Percentiles rank a stretch among this genome's conserved stretches.
Evolutionary conservation across 2,329 filamentous ascomycete species (phyloP).

Genomic region (Diplodia scrobiculata): DNA sequence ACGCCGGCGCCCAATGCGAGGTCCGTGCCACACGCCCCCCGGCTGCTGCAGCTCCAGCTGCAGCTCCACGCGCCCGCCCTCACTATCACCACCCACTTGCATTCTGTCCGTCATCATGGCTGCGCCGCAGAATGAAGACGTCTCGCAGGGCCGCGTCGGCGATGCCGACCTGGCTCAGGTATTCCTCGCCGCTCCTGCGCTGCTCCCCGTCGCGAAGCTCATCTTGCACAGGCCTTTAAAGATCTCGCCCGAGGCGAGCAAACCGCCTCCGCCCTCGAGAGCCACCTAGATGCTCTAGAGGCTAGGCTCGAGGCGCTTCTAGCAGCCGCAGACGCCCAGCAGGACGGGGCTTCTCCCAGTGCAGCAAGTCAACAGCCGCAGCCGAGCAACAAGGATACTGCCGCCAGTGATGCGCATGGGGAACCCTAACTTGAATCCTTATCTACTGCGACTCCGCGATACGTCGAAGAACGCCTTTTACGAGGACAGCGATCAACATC

Average conservation of each 20-base stretch:
- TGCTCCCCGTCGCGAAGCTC: not conserved
- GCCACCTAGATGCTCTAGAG: conserved; percentile 57
- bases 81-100: not conserved
- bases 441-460: not conserved
- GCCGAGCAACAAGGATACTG: not conserved
- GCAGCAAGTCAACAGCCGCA: not conserved
- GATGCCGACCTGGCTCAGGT: conserved; percentile 43
- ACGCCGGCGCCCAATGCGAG: not conserved
- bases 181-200: conserved; percentile 1
- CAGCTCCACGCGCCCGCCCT: not conserved
- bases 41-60: not conserved
- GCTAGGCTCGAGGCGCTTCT: conserved; percentile 58
- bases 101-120: conserved; percentile 35
- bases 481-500: conserved; percentile 8
- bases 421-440: not conserved
- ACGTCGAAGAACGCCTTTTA: not conserved
- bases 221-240: conserved; percentile 50
- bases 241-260: conserved; percentile 58
- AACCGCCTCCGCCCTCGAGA: conserved; percentile 58
- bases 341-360: not conserved
- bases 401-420: not conserved
- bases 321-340: conserved; percentile 47
- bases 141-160: conserved; percentile 34
- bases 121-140: conserved; percentile 38
- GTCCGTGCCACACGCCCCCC: conserved; percentile 8